Evolutionary conservation across 345 rosid species (phyloP).

Genomic region (Eucalyptus sp.): DNA sequence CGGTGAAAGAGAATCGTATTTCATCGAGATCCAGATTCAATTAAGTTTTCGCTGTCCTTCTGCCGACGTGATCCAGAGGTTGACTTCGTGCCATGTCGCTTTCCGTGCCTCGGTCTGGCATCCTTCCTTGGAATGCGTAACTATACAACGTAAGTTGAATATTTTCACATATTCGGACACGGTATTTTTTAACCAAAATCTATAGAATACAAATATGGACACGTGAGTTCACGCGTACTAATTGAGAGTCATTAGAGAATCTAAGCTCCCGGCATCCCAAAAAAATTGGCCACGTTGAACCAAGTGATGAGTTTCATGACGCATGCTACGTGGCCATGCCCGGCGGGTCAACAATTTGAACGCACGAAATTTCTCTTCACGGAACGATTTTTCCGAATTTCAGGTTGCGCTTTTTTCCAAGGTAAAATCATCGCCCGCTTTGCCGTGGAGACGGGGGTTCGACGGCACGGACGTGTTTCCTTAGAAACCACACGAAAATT

Average conservation of each 20-base stretch:
- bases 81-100: background rate
- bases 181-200: background rate
- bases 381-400: background rate
- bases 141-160: fast-evolving
- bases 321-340: background rate
- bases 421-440: background rate
- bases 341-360: background rate
- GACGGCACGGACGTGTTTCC: background rate
- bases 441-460: background rate
- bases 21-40: background rate
- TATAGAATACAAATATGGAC: background rate
- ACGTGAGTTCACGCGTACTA: background rate
- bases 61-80: background rate
- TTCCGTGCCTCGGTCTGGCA: background rate
- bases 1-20: background rate
- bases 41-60: background rate
- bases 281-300: background rate
- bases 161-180: background rate
- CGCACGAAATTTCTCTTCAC: background rate
- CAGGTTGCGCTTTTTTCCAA: background rate
- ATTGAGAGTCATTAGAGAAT: background rate
- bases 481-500: background rate
- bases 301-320: background rate
- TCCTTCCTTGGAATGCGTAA: background rate
- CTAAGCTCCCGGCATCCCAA: background rate